Base-by-base conservation (phyloP, 2,329 filamentous ascomycete genomes). In the Thielaviopsis ethacetica region DNA sequence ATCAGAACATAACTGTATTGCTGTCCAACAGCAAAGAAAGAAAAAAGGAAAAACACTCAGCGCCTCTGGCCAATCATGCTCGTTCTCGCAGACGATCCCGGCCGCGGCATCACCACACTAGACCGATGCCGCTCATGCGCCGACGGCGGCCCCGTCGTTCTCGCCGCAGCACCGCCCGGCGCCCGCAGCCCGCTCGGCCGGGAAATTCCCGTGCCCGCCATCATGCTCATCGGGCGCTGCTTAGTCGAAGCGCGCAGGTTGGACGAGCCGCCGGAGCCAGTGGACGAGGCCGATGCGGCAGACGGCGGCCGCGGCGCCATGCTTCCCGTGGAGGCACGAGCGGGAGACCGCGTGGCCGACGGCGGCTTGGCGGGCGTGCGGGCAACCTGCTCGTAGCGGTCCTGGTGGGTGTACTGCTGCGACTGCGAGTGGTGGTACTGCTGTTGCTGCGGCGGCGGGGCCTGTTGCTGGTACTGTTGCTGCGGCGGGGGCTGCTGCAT, bases 1-100 rank as follows among this genome's bases (percentile, higher is more conserved):
- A 44, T 15, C 13, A 44, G 13, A 44, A 44, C 38, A 44, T 7
- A 44, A 17, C 17, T n/a, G 15, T 44, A 7, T 34, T 34, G 10
- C 6, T 12, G 19, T 44, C 56, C 41, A 24, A 24, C 41, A 50
- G 34, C 34, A 21, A 19, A 59, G 21, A 52, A 30, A 58, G 26
- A 19, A 38, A 44, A 44, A 47, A 50, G 22, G 26, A 54, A 19
- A 41, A 57, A 54, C 49, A 26, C 13, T 50, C 76, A 71, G 9
- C 75, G 72, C 15, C 77, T 69, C 64, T 81, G 75, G 65, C 76
- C 83, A 84, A 94, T 84, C 66, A 93, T 85, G 59, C 85, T 83
- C 67, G 85, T 88, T 65, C 87, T 64, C 34, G 71, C 63, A 69
- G 66, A 9, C 72, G 72, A 62, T 72, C 41, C 73, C 74, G 63